These are phyloP conservation scores for Alnus rubra DNA, from an alignment of 306 rosid species.

Conservation along the genomic window DNA sequence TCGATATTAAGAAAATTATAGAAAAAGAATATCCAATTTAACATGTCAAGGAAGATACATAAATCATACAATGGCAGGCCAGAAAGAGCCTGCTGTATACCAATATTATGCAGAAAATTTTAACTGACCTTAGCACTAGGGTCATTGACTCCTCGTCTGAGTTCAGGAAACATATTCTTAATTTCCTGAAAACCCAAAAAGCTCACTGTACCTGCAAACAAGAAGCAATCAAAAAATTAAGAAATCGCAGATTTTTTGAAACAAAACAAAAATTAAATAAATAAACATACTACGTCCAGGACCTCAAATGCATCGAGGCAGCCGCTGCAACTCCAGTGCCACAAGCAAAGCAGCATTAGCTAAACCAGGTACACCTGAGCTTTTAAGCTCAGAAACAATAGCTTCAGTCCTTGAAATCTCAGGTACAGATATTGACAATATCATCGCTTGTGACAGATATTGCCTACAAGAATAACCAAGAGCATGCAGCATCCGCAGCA, in stretches of 20 bases:
- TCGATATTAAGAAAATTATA: constrained; percentile 11
- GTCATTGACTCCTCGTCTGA: constrained; percentile 20
- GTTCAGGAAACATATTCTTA: constrained; percentile 18
- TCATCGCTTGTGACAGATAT: constrained; percentile 79
- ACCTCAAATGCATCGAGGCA: constrained; percentile 79
- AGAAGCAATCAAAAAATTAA: constrained; percentile 16
- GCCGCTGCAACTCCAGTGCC: constrained; percentile 84
- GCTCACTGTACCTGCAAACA: constrained; percentile 29
- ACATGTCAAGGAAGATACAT: constrained; percentile 33
- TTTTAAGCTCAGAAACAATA: constrained; percentile 69
- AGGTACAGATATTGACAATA: constrained; percentile 71
- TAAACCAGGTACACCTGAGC: constrained; percentile 61
- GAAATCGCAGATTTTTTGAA: constrained; percentile 5
- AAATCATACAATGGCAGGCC: constrained; percentile 35
- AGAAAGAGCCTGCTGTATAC: constrained; percentile 33
- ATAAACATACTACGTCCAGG: constrained; percentile 28
- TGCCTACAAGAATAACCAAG: constrained; percentile 90
- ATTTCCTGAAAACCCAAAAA: constrained; percentile 1
- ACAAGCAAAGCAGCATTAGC: constrained; percentile 70
- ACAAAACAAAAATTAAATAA: constrained; percentile 14
- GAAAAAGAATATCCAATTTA: not conserved
- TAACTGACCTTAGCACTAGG: constrained; percentile 34
- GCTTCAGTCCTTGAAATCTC: constrained; percentile 77
- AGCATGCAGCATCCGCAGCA: constrained; percentile 73
- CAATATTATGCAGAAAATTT: constrained; percentile 12